phyloP scores from a whole-genome alignment of 1,139 yeast species.

The Nematodospora anomalae region DNA sequence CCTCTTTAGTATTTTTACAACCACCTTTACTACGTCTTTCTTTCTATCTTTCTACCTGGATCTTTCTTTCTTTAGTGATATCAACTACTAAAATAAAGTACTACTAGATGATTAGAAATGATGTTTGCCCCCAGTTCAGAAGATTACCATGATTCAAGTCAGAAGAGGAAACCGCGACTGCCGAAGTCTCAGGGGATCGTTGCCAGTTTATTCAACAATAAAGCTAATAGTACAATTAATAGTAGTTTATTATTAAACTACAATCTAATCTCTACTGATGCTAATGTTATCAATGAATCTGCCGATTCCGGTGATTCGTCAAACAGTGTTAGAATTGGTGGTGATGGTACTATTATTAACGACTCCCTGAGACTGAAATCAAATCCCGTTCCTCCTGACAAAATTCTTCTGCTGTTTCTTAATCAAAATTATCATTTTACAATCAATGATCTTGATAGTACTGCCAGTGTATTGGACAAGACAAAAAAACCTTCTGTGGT shows the following conservation, averaged over 20 bases:
- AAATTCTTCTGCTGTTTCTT: conserved; percentile 4
- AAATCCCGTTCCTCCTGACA: conserved; percentile 8
- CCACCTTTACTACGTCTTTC: conserved; percentile 1
- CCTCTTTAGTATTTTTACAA: conserved; percentile 1
- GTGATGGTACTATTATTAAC: conserved; percentile 1
- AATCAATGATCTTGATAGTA: neutral
- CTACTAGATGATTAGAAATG: conserved; percentile 13
- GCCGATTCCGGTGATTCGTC: neutral
- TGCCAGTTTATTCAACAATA: neutral
- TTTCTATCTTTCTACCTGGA: conserved; percentile 4
- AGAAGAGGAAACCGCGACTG: conserved; percentile 45
- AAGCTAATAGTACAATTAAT: neutral
- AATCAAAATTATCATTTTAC: neutral
- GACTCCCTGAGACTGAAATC: conserved; percentile 14
- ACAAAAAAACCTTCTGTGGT: neutral
- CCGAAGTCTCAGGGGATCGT: conserved; percentile 43
- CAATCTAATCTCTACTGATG: too few relatives aligned
- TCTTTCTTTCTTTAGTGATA: conserved; percentile 5
- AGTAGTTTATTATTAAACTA: too few relatives aligned
- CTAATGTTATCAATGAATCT: neutral
- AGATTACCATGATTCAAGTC: conserved; percentile 35
- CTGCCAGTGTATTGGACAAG: neutral
- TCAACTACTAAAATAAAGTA: neutral
- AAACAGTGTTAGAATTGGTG: neutral
- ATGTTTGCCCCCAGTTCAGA: conserved; percentile 27